Evolutionary conservation across 2,329 filamentous ascomycete species (phyloP).

Genomic region (Rhynchosporium secalis): DNA sequence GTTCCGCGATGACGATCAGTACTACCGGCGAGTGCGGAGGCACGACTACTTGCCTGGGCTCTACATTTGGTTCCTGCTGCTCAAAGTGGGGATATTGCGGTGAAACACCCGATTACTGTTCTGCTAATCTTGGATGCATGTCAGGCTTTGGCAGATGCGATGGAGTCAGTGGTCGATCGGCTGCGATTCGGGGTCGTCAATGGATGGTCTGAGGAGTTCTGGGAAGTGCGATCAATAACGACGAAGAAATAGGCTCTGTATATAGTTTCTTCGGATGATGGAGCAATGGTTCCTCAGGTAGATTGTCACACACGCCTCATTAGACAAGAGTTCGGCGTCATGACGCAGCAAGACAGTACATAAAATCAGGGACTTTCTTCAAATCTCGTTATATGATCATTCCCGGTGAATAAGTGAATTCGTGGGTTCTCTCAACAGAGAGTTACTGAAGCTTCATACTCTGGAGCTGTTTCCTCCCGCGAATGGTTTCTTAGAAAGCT

Average conservation of each 20-base stretch:
- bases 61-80: conserved; percentile 14
- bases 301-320: not conserved
- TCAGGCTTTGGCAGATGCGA: conserved; percentile 18
- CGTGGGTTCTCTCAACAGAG: not conserved
- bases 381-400: not conserved
- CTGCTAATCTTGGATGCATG: conserved; percentile 16
- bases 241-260: not conserved
- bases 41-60: conserved; percentile 13
- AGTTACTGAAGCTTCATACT: no score
- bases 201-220: not conserved
- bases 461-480: no score
- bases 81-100: conserved; percentile 23
- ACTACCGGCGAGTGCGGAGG: conserved; percentile 2
- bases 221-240: not conserved
- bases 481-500: no score
- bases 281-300: not conserved
- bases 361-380: not conserved
- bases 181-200: conserved; percentile 6
- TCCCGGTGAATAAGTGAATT: not conserved
- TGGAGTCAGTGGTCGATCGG: conserved; percentile 4
- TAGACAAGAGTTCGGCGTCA: not conserved
- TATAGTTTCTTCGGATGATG: not conserved
- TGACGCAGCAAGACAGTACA: not conserved
- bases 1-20: conserved; percentile 8
- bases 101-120: conserved; percentile 9